Base-by-base conservation (phyloP, 164 flowering plant species). In the Aristolochia contorta region DNA sequence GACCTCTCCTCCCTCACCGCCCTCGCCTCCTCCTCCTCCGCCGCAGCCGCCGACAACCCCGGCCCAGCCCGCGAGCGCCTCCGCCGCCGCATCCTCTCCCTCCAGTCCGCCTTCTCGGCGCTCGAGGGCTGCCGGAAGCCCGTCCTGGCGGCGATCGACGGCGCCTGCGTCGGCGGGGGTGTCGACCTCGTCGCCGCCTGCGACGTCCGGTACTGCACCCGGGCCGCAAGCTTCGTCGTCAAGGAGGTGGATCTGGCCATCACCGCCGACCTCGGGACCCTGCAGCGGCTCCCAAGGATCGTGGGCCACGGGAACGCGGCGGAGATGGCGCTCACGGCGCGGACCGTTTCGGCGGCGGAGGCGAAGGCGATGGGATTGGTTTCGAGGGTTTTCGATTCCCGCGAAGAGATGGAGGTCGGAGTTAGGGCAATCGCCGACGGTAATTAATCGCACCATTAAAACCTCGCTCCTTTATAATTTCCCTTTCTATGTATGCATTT, bases 231-330 rank as follows among this genome's bases (percentile, higher is more conserved):
- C 30, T 94, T 94, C 64, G 69, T 78, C 18, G 97, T 91, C 59
- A 94, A 86, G 77, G 97, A 91, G 72, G 95, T 94, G 45, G 96
- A 94, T 68, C 53, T 86, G 75, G 99, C 71, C 23, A 70, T 94
- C 54, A 65, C 79, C 4, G 93, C 97, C 20, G 97, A 94, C 76
- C 72, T 94, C 4, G 97, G 97, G 57, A 75, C 95, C 55, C 76
- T 94, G 8, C 97, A 94, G 85, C 79, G 99, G 79, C 63, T 94
- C 58, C 97, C 99, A 19, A 54, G 57, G 9, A 85, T 94, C 50
- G 85, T 94, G 6, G 97, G 96, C 46, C 80, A 64, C 60, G 96
- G 91, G 0, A 82, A 80, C 47, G 91, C 97, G 1, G 59, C 78
- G 71, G 99, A 91, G 64, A 51, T 94, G 75, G 93, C 95, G 6